Evolutionary conservation across 2,329 filamentous ascomycete genomes (phyloP), one percentile per base, ranked within the genome.

Genomic region (Pyrenochaeta sp.): DNA sequence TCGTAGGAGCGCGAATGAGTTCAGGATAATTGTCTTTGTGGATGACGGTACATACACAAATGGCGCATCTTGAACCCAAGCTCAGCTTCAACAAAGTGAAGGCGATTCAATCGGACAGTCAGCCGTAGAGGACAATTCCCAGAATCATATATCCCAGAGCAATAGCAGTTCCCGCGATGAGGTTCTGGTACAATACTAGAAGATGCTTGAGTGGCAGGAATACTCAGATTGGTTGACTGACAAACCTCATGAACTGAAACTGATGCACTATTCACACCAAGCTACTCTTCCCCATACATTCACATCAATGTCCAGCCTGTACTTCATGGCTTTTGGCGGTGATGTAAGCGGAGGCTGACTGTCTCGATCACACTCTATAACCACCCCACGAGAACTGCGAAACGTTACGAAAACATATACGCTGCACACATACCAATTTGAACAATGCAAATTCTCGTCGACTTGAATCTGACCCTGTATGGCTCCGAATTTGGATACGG

Each of bases 1-100:
- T 36, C 60, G 53, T 10, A 40, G 46, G 18, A 18, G 57, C 17
- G 51, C 57, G 50, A 6, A 30, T 1, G 61, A 64, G 40, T 49
- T 54, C 3, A 50, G 49, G 27, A 44, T 41, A n/a, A 37, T 58
- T 12, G 56, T 52, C 23, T 61, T 64, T 49, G 45, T 39, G 9
- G 51, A 54, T 41, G 55, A 45, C 6, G 48, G 46, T 58, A 61
- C 35, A 42, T 54, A n/a, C 33, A 61, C 42, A 54, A 61, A 32
- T 54, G 49, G 48, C 23, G 23, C 23, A 27, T 27, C 9, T 27
- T 27, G 23, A 27, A 27, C 9, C 4, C 23, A 27, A 27, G 9
- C 23, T 27, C 23, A 5, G 23, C 9, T 27, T 27, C 23, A 9
- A 27, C 23, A 27, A 5, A n/a, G 4, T 27, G 23, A 4, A 27